Percentiles rank a stretch among this genome's conserved stretches.
phyloP scores from a whole-genome alignment of 306 rosid genomes.

The Vigna nakashimae region DNA sequence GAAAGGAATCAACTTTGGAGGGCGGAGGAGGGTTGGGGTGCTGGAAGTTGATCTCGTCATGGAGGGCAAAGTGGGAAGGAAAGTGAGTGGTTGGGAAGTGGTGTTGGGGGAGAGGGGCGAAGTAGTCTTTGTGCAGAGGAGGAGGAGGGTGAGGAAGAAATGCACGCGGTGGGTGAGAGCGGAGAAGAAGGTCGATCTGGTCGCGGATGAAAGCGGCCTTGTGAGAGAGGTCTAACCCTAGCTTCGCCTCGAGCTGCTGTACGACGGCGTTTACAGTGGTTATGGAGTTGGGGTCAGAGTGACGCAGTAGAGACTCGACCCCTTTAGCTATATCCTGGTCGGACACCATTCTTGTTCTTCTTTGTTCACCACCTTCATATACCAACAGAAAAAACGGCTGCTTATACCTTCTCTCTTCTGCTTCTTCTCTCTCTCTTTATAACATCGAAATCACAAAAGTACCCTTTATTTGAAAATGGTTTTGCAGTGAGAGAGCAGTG shows the following conservation, averaged over 20 bases:
- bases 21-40: conserved; percentile 48
- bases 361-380: conserved; percentile 51
- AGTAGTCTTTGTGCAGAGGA: conserved; percentile 53
- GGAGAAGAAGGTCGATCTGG: conserved; percentile 79
- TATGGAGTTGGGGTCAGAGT: conserved; percentile 63
- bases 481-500: background rate
- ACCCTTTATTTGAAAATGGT: conserved; percentile 2
- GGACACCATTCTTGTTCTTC: conserved; percentile 60
- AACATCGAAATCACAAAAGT: conserved; percentile 55
- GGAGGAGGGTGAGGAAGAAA: conserved; percentile 29
- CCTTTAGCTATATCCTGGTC: conserved; percentile 79
- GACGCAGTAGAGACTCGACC: conserved; percentile 73
- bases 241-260: conserved; percentile 68
- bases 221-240: conserved; percentile 74
- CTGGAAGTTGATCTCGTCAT: conserved; percentile 52
- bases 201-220: conserved; percentile 73
- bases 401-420: conserved; percentile 29
- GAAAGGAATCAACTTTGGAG: conserved; percentile 31
- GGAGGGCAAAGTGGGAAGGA: conserved; percentile 74
- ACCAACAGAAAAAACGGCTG: conserved; percentile 57
- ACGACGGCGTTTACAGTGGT: conserved; percentile 68
- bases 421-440: conserved; percentile 55
- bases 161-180: conserved; percentile 52
- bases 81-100: conserved; percentile 56
- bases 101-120: conserved; percentile 49